Evolutionary conservation across 768 basidiomycete species (phyloP), one percentile per base, ranked within the genome.

Genomic region (Auricularia sp.): DNA sequence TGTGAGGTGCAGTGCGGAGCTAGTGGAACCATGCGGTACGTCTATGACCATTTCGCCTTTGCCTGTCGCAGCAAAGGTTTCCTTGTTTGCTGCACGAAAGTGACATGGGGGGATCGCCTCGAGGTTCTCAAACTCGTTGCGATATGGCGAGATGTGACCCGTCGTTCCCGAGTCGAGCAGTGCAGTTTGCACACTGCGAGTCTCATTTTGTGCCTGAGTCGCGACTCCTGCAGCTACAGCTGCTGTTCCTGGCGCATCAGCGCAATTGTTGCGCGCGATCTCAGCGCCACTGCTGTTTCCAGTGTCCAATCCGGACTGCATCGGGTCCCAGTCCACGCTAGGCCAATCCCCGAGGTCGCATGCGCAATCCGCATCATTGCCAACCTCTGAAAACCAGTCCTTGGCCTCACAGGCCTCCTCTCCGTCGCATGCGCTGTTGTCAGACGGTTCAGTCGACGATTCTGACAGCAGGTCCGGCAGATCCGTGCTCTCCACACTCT

Each of bases 91-190:
- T 0, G 51, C 45, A 0, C 8, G 11, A 34, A 64, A 64, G 4
- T 14, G 18, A 0, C 54, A 1, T 2, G 42, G 63, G 2, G 21
- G 18, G 1, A 64, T 37, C 11, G 45, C 33, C 10, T 34, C 13
- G n/a, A 33, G 5, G 63, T 6, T 64, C 34, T 63, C 11, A 64
- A 76, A 70, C 35, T 70, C 63, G 33, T 73, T 64, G 18, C 65
- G 68, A 63, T 73, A 73, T 1, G 73, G 75, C 1, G 73, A 71
- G 10, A 77, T 72, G 67, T 77, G 76, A 21, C 63, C 62, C 1
- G 72, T 73, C 36, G 67, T 65, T 1, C 77, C 75, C 6, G 75
- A 78, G 61, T 78, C 74, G 47, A 70, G 70, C 33, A 69, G 13
- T 72, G 62, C 65, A 24, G 47, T 54, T 5, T 1, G 47, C 10